A percentile compares a stretch with the other conserved stretches of the same genome.
These are phyloP conservation scores for Amaranthus tricolor DNA, from an alignment of 179 eudicot species.

Conservation along the genomic window DNA sequence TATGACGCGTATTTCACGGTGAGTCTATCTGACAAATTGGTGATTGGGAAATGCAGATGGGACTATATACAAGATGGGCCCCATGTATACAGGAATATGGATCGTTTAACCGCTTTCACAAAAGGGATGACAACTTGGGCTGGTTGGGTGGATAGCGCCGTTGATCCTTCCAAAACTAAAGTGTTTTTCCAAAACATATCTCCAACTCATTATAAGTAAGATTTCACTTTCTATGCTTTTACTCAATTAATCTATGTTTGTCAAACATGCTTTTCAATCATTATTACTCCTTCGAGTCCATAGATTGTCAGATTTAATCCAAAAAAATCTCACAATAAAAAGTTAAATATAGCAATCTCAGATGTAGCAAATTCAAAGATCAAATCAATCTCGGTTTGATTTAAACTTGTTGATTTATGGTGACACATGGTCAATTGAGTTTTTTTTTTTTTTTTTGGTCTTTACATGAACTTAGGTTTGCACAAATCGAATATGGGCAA, in stretches of 20 bases:
- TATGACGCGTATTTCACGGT: too few species aligned
- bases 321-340: too few species aligned
- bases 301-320: not conserved
- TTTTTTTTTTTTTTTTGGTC: too few species aligned
- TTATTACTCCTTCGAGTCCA: not conserved
- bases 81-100: slow-evolving; percentile 65
- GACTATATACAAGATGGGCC: slow-evolving; percentile 77
- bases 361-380: too few species aligned
- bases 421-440: too few species aligned
- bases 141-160: slow-evolving; percentile 69
- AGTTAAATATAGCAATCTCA: too few species aligned
- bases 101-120: slow-evolving; percentile 69
- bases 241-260: not conserved
- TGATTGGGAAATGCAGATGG: slow-evolving; percentile 60
- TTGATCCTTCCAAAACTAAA: slow-evolving; percentile 63
- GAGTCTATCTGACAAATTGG: not conserved
- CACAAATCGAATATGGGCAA: too few species aligned
- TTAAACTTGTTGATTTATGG: too few species aligned
- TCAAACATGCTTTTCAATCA: not conserved
- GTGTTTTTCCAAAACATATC: slow-evolving; percentile 95
- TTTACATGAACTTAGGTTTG: too few species aligned
- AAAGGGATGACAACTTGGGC: slow-evolving; percentile 92
- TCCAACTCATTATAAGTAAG: slow-evolving; percentile 90
- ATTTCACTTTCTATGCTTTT: not conserved
- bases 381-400: too few species aligned